Evolutionary conservation across 139 green algal species (phyloP), one percentile per base, ranked within the genome.

Genomic region (Nannochloris sp.): DNA sequence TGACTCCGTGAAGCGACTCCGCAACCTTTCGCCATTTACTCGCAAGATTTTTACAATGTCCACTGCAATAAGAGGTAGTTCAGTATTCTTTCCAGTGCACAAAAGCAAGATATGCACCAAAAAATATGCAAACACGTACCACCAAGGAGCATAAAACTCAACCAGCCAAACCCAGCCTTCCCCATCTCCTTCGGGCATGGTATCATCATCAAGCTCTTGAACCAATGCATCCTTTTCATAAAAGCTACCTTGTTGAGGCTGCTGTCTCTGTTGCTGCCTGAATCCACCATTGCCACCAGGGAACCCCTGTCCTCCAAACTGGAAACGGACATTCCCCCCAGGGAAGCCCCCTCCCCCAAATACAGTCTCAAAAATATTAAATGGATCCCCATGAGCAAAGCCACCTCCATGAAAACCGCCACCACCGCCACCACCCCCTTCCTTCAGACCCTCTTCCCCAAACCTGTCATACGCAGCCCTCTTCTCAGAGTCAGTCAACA

Each of bases 291-390:
- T 65, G 17, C 71, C 63, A 45, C 73, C 76, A 16, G 69, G 56
- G 50, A 76, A 73, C 48, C 70, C 68, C 9, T 67, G 72, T 23
- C 75, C 73, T 20, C 6, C 85, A 85, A 60, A 93, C 89, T 51
- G 91, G 85, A 20, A 61, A 66, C 16, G 90, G 82, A 71, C 46
- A 23, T 53, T 53, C 6, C 46, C 46, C 49, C 70, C 68, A 26
- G 43, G 46, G 10, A 69, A 71, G 10, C 66, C 20, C 20, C 20
- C 72, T n/a, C 73, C 71, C 4, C 85, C 85, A 61, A 93, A 91
- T 40, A 92, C 89, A 20, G 59, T 72, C 14, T 93, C 84, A 68
- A 92, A 92, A 44, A 91, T 86, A 16, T 93, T 78, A 49, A 87
- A 85, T 0, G 85, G 79, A 43, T 92, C 82, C 10, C 75, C 79